phyloP scores from a whole-genome alignment of 169 alveolate species.

The Babesia microti region DNA sequence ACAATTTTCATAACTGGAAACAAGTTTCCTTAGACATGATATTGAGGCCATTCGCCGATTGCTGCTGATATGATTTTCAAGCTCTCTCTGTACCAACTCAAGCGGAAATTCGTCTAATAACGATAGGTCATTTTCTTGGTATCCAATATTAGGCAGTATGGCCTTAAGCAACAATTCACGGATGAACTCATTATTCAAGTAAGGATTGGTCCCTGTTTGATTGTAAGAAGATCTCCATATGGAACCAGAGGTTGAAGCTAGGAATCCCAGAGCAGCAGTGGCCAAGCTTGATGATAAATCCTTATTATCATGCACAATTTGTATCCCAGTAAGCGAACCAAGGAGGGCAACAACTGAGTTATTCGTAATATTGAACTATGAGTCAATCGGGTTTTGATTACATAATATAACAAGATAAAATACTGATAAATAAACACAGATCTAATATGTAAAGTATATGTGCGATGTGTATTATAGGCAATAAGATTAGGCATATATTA shows the following conservation, averaged over 20 bases:
- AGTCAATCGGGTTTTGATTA: too few species aligned
- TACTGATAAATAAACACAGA: too few species aligned
- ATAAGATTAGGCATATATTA: too few species aligned
- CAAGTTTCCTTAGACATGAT: slow-evolving; percentile 32
- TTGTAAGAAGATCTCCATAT: slow-evolving; percentile 24
- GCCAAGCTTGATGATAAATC: too few species aligned
- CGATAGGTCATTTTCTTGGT: slow-evolving; percentile 33
- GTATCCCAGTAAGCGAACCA: too few species aligned
- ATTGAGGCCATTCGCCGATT: slow-evolving; percentile 41
- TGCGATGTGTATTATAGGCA: too few species aligned
- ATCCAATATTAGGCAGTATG: slow-evolving; percentile 43
- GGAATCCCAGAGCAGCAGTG: slow-evolving; percentile 34
- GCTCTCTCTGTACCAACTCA: slow-evolving; percentile 44
- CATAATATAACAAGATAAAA: too few species aligned
- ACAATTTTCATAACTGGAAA: slow-evolving; percentile 16
- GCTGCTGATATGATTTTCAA: slow-evolving; percentile 22
- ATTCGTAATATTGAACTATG: too few species aligned
- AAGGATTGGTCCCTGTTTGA: slow-evolving; percentile 25
- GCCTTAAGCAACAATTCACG: slow-evolving; percentile 30
- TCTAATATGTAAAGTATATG: too few species aligned
- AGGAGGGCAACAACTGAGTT: too few species aligned
- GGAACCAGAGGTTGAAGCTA: slow-evolving; percentile 30
- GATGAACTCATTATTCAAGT: slow-evolving; percentile 21
- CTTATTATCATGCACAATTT: slow-evolving; percentile 18
- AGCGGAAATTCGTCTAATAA: slow-evolving; percentile 33